Base-by-base conservation (phyloP, 2,329 filamentous ascomycete genomes). In the Colletotrichum sublineola region DNA sequence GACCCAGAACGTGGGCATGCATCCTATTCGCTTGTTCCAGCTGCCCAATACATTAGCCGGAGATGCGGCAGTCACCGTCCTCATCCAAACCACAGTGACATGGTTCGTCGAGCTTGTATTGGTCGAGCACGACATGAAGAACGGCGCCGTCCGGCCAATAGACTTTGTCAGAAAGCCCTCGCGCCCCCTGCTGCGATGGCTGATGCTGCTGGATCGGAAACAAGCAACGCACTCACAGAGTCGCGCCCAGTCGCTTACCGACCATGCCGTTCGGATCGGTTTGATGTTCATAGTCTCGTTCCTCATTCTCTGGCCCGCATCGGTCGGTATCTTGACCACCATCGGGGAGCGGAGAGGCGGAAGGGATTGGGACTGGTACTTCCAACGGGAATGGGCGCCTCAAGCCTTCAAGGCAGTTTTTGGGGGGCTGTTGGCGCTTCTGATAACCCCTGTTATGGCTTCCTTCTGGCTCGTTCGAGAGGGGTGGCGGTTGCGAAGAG, bases 21-120 rank as follows among this genome's bases (percentile, higher is more conserved):
- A 82, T 63, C 84, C 83, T 2, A 84, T 88, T 73, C 82, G 83
- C 20, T 80, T 89, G 57, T 88, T 85, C 75, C 77, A 81, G 73
- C 82, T 87, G 38, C 86, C 87, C 73, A 86, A 86, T 74, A 88
- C 86, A 1, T 80, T 89, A 2, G 82, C 85, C 18, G 84, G 82
- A 65, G 87, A 89, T 76, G 84, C 83, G 3, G 84, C 81, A 48
- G 80, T 89, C 52, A 88, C 87, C n/a, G 82, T 87, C 70, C 80
- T 88, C 73, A 64, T 88, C 63, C 86, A 88, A 77, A 83, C 80
- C 74, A 77, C 86, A 73, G 79, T 87, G 58, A 89, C 87, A 31
- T 89, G 87, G 86, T 78, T 86, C 63, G 79, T 87, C 53, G 85
- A 88, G 76, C 79, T 83, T 46, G 70, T 82, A 38, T 77, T 88